Percentiles rank a stretch among this genome's conserved stretches.
phyloP scores from a whole-genome alignment of 192 early-diverging fungal species.

The Chytriomyces confervae region DNA sequence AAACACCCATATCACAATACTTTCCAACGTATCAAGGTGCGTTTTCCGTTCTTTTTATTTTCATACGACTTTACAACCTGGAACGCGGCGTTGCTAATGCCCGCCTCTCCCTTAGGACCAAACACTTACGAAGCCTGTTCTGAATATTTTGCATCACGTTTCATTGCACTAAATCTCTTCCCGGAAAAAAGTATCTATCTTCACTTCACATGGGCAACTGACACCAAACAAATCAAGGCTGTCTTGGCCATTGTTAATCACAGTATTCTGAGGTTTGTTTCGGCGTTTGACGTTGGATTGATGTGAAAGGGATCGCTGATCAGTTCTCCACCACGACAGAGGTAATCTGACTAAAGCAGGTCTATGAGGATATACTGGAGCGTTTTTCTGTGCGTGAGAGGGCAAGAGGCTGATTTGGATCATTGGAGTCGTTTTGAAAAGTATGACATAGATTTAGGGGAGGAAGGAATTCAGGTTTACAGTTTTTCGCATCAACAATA shows the following conservation, averaged over 20 bases:
- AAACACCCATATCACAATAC: slow-evolving; percentile 53
- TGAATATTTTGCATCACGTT: slow-evolving; percentile 53
- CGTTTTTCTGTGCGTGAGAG: too few species aligned
- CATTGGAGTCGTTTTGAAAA: too few species aligned
- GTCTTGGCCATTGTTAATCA: slow-evolving; percentile 45
- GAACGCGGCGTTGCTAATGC: not conserved
- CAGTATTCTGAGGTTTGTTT: slow-evolving; percentile 35
- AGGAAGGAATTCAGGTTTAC: too few species aligned
- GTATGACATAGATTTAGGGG: too few species aligned
- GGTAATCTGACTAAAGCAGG: slow-evolving; percentile 30
- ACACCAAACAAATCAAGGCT: slow-evolving; percentile 61
- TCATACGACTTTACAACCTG: not conserved
- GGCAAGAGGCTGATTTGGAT: too few species aligned
- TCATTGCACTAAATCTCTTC: slow-evolving; percentile 48
- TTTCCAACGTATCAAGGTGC: slow-evolving; percentile 63
- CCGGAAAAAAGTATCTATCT: slow-evolving; percentile 60
- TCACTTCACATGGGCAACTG: slow-evolving; percentile 70
- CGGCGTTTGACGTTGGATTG: not conserved
- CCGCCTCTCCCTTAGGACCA: slow-evolving; percentile 35
- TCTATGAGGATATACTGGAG: slow-evolving; percentile 9
- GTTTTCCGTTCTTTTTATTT: slow-evolving; percentile 1
- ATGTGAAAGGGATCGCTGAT: not conserved
- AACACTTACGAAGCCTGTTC: slow-evolving; percentile 53
- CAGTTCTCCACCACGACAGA: not conserved
- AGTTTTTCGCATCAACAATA: too few species aligned